phyloP scores from a whole-genome alignment of 371 early-diverging fungal species.

The Gilbertella persicaria region DNA sequence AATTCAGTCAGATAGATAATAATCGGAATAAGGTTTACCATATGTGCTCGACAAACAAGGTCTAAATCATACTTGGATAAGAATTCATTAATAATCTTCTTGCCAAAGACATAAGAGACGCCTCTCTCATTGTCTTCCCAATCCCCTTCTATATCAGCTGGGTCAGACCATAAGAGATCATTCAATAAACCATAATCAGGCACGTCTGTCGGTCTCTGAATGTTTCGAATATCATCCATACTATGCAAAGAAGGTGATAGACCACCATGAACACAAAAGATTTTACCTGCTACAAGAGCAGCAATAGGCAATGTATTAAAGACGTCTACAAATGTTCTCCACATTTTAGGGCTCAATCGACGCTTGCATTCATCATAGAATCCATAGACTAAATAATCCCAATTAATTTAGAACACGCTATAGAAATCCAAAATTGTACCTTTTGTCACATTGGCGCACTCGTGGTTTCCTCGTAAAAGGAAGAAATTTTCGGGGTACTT shows the following conservation, averaged over 20 bases:
- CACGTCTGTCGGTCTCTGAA: slow-evolving; percentile 94
- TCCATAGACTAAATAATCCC: slow-evolving; percentile 81
- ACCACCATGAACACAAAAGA: slow-evolving; percentile 99
- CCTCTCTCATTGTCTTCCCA: slow-evolving; percentile 99
- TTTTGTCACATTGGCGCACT: slow-evolving; percentile 95
- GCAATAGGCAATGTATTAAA: slow-evolving; percentile 98
- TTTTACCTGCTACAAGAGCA: slow-evolving; percentile 95
- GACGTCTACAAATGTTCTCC: slow-evolving; percentile 97
- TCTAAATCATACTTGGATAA: slow-evolving; percentile 90
- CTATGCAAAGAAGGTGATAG: slow-evolving; percentile 85
- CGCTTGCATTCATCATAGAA: too few species aligned
- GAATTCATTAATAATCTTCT: slow-evolving; percentile 87
- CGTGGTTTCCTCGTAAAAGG: slow-evolving; percentile 98
- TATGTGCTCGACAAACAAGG: slow-evolving; percentile 96
- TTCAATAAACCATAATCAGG: slow-evolving; percentile 94
- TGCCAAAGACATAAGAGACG: slow-evolving; percentile 96
- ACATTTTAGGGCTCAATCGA: slow-evolving; percentile 94
- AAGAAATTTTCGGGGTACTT: slow-evolving; percentile 98
- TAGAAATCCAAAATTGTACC: slow-evolving; percentile 45
- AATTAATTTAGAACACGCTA: background rate
- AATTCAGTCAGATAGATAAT: too few species aligned
- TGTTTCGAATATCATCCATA: slow-evolving; percentile 94
- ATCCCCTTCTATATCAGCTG: slow-evolving; percentile 72
- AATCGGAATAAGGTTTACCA: slow-evolving; percentile 53
- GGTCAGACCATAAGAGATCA: slow-evolving; percentile 93